These are phyloP conservation scores for Penicillium mononematosum DNA, from an alignment of 495 filamentous ascomycete genomes.

Conservation along the genomic window DNA sequence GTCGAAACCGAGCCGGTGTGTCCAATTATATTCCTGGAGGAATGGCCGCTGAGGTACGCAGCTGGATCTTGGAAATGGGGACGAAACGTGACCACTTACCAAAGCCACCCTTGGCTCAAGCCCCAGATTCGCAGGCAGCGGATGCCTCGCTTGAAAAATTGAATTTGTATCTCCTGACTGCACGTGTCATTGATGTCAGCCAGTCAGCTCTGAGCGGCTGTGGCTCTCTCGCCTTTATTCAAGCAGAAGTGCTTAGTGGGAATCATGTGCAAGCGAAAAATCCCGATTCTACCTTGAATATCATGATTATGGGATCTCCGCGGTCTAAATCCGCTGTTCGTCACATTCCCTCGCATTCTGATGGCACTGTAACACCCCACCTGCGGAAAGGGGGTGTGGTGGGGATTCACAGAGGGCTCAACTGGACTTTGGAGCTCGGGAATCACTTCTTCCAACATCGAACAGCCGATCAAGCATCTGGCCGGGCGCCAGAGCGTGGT, in stretches of 20 bases:
- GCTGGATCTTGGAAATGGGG: constrained; percentile 46
- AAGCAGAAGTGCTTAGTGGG: constrained; percentile 11
- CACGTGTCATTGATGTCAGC: constrained; percentile 20
- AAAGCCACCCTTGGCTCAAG: background rate
- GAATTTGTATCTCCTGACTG: constrained; percentile 25
- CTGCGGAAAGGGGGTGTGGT: constrained; percentile 29
- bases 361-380: background rate
- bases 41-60: constrained; percentile 44
- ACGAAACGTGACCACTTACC: constrained; percentile 33
- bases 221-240: constrained; percentile 34
- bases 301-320: constrained; percentile 35
- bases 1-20: constrained; percentile 24
- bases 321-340: constrained; percentile 16
- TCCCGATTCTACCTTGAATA: constrained; percentile 13
- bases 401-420: constrained; percentile 34
- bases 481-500: background rate
- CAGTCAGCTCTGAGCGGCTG: constrained; percentile 28
- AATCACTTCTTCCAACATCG: background rate
- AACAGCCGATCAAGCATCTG: background rate
- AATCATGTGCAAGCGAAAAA: background rate
- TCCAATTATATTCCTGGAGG: constrained; percentile 38
- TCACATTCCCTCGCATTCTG: background rate
- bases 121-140: background rate
- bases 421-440: constrained; percentile 36
- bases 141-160: background rate